Conservation (phyloP, 768 basidiomycete genomes). For the Lactifluus volemus region DNA sequence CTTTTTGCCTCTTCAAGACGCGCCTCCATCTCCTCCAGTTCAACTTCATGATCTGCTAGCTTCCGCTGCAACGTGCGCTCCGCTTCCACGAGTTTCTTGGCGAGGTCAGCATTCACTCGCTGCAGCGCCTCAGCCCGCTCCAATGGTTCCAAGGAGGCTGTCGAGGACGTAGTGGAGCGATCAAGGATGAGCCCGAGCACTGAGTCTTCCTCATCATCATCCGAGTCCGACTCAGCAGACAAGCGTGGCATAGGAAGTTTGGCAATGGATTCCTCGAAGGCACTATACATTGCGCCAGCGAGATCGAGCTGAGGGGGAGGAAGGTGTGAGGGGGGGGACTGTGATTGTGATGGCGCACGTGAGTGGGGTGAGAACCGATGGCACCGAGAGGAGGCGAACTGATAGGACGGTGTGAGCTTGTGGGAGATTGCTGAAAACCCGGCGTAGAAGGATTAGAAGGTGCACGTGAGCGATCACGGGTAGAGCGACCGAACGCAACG, state of each 20-base stretch:
- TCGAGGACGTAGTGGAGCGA: constrained; percentile 49
- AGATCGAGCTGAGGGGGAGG: constrained; percentile 38
- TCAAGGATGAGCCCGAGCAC: constrained; percentile 53
- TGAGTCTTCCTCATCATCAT: constrained; percentile 45
- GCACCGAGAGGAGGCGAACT: constrained; percentile 35
- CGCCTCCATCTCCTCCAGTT: constrained; percentile 71
- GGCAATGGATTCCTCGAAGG: constrained; percentile 40
- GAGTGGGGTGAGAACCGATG: constrained; percentile 50
- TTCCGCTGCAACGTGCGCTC: constrained; percentile 60
- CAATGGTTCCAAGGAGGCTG: constrained; percentile 59
- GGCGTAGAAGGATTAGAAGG: constrained; percentile 61
- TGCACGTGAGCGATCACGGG: constrained; percentile 45
- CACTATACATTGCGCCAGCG: constrained; percentile 28
- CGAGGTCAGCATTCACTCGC: constrained; percentile 66
- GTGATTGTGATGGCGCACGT: constrained; percentile 46
- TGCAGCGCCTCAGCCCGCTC: constrained; percentile 68
- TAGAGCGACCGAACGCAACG: constrained; percentile 35
- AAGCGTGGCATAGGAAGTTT: constrained; percentile 51
- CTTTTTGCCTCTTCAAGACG: constrained; percentile 67
- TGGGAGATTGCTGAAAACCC: constrained; percentile 31
- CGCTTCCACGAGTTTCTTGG: constrained; percentile 63
- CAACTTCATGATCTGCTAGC: constrained; percentile 69
- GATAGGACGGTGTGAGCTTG: constrained; percentile 27
- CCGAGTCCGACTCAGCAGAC: constrained; percentile 32
- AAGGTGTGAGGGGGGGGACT: constrained; percentile 28